Evolutionary conservation across 768 basidiomycete genomes (phyloP), one percentile per base, ranked within the genome.

Genomic region (Lactifluus pinguis): DNA sequence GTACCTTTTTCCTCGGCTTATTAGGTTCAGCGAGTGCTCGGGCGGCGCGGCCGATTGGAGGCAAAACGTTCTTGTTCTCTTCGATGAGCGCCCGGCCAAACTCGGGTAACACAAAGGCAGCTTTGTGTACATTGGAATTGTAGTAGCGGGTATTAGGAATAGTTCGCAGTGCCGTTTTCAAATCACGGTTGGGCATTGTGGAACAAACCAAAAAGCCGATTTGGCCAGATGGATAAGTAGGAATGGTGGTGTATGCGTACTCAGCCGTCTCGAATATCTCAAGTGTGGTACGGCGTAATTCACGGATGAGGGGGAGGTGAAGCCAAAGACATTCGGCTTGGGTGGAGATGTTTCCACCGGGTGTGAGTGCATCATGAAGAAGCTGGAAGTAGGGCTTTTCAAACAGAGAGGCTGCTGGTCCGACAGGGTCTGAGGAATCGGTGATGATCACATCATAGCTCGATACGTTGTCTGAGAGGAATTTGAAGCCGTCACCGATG

Each of bases 401-500:
- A 82, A 99, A 98, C 65, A 98, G 87, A 25, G 89, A 82, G 49
- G 85, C 87, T 49, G 95, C 95, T 47, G 95, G 95, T 47, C 95
- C 95, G 57, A 98, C 92, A 42, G 95, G 95, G 74, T 98, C 95
- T 21, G 94, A 97, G 19, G 95, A 98, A 73, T 99, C 95, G 64
- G 95, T 99, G 76, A 99, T 90, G 77, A 99, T 98, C 62, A 90
- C 92, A 71, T 99, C 95, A 83, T 95, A 97, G 53, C 84, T 84
- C 52, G 83, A 77, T 67, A 87, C 82, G 75, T 95, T 87, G 53
- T 92, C 88, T 13, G 85, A 84, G 51, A 99, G 84, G 80, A 95
- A 98, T 73, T 93, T 90, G 85, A 98, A 97, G 49, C 95, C 95
- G 67, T 98, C 95, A 50, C 95, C 95, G 68, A 98, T 83, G 76